These are phyloP conservation scores for Vitis vinifera DNA, from an alignment of 164 flowering plant species.

Conservation along the genomic window ASM3070453v1 NC_081823.1:9476501-9477000, in stretches of 20 bases:
- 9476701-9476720: constrained; percentile 8
- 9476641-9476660: constrained; percentile 63
- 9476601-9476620: constrained; percentile 56
- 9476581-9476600: constrained; percentile 50
- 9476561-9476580: constrained; percentile 32
- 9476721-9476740: constrained; percentile 18
- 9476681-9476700: constrained; percentile 23
- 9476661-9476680: constrained; percentile 32
- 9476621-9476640: constrained; percentile 71
- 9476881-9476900: constrained; percentile 19
- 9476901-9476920: constrained; percentile 24
- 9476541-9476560: too few relatives aligned
- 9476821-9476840: constrained; percentile 8
- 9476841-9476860: constrained; percentile 8
- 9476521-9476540: too few relatives aligned
- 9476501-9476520: too few relatives aligned
- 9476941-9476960: constrained; percentile 90
- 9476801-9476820: constrained; percentile 12
- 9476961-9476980: constrained; percentile 80
- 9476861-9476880: constrained; percentile 15
- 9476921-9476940: constrained; percentile 78
- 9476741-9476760: constrained; percentile 21
- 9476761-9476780: constrained; percentile 3
- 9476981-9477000: constrained; percentile 94
- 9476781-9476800: constrained; percentile 19